Evolutionary conservation across 495 filamentous ascomycete species (phyloP).

Genomic region (Neurospora sp.): DNA sequence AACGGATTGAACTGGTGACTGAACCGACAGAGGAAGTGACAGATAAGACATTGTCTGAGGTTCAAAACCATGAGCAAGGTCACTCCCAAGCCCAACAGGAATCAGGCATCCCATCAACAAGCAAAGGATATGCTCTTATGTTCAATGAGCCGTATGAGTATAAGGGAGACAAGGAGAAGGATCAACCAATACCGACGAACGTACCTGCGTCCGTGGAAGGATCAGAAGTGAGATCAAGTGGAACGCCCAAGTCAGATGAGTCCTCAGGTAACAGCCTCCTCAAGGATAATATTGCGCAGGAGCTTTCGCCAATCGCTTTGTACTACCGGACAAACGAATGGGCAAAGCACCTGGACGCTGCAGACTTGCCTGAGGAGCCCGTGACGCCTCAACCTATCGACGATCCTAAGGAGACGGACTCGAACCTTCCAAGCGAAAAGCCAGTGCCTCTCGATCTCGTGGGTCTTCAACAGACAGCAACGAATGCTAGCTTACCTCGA

Average conservation of each 20-base stretch:
- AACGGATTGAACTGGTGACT: not conserved
- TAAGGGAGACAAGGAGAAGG: not conserved
- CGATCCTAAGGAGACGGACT: conserved; percentile 8
- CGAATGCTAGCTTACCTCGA: conserved; percentile 34
- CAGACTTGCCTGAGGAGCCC: conserved; percentile 59
- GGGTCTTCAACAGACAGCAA: conserved; percentile 60
- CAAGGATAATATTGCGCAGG: conserved; percentile 40
- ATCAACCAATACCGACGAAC: not conserved
- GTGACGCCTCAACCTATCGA: conserved; percentile 44
- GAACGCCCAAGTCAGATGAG: conserved; percentile 18
- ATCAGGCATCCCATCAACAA: not conserved
- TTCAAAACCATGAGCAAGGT: not conserved
- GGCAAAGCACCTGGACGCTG: conserved; percentile 78
- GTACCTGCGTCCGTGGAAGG: not conserved
- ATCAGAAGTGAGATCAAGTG: not conserved
- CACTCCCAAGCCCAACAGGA: not conserved
- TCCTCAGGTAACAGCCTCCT: conserved; percentile 35
- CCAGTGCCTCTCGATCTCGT: conserved; percentile 54
- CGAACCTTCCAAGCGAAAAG: conserved; percentile 31
- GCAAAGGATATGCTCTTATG: not conserved
- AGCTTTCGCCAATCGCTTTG: conserved; percentile 61
- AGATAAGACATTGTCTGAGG: not conserved
- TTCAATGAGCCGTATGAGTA: not conserved
- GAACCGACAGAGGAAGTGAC: not conserved
- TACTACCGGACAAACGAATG: conserved; percentile 92